Base-by-base conservation (phyloP, 2,329 filamentous ascomycete genomes). In the Pleoardoris graminearum region DNA sequence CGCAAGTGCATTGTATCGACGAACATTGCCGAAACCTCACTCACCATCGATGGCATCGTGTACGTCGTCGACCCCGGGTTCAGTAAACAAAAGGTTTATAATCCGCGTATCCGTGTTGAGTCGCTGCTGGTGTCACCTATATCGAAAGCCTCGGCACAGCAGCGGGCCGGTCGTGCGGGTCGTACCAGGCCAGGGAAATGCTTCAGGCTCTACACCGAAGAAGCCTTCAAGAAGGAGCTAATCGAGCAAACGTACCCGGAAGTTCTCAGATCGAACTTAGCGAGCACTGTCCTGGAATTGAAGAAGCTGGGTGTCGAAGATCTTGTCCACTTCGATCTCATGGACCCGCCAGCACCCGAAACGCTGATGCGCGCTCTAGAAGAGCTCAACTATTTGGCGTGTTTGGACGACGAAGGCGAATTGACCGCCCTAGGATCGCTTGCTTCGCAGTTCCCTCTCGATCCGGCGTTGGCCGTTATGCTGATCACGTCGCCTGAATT, bases 61-160 rank as follows among this genome's bases (percentile, higher is more conserved):
- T 99, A 97, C 69, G 94, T 99, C 29, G 93, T 99, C n/a, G 94
- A 99, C 68, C 93, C 94, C 2, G 94, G 94, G 30, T 99, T 99
- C 79, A 96, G 91, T 78, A 99, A 99, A 79, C 94, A 99, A 70
- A 99, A 97, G 77, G 94, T 97, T 58, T 99, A 97, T 80, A 97
- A 99, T 75, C 93, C 94, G 19, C 87, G 94, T 55, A 95, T 96
- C 65, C 87, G 94, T 74, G 92, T 99, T 59, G 94, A 99, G 76
- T 97, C 94, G 1, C 82, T 99, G 7, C 81, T 99, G n/a, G 93
- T 99, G 4, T 97, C 94, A 3, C 92, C 94, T 19, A 97, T 99
- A 63, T 97, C 92, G 53, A 97, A 97, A 75, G 94, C 94, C 21
- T 97, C 94, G 1, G 94, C 95, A 8, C 91, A 97, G 73, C 94